phyloP scores from a whole-genome alignment of 495 filamentous ascomycete genomes.

The Cairneyella variabilis region DNA sequence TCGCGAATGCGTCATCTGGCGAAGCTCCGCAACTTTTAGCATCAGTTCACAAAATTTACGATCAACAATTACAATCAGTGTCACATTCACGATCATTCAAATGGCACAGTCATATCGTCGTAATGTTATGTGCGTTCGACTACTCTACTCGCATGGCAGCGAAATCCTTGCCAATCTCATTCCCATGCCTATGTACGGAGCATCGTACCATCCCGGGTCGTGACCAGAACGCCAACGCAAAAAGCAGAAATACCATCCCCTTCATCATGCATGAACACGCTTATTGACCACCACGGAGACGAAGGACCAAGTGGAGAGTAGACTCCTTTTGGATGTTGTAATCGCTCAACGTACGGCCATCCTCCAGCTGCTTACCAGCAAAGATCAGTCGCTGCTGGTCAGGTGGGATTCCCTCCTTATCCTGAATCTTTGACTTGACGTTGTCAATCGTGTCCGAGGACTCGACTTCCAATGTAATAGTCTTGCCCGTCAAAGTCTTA shows the following conservation, averaged over 20 bases:
- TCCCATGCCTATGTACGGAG: conserved; percentile 13
- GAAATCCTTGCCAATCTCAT: conserved; percentile 13
- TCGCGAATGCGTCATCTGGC: no score
- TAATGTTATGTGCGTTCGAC: conserved; percentile 19
- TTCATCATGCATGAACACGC: conserved; percentile 14
- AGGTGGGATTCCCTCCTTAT: conserved; percentile 87
- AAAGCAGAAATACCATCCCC: conserved; percentile 29
- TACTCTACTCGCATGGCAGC: no score
- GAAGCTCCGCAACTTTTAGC: no score
- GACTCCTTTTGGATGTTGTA: conserved; percentile 96
- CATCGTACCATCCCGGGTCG: conserved; percentile 1
- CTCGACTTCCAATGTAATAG: conserved; percentile 87
- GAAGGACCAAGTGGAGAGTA: conserved; percentile 82
- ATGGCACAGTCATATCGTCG: no score
- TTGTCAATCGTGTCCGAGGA: conserved; percentile 90
- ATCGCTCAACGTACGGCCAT: conserved; percentile 77
- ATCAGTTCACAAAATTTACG: no score
- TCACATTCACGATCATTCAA: no score
- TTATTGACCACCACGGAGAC: conserved; percentile 81
- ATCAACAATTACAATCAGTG: no score
- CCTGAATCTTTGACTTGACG: conserved; percentile 89
- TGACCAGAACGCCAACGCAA: conserved; percentile 21
- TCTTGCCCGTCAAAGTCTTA: conserved; percentile 91
- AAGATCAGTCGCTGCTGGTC: conserved; percentile 90
- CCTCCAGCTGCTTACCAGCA: conserved; percentile 87